Conservation (phyloP, 768 basidiomycete species). For the Mycena venus region DNA sequence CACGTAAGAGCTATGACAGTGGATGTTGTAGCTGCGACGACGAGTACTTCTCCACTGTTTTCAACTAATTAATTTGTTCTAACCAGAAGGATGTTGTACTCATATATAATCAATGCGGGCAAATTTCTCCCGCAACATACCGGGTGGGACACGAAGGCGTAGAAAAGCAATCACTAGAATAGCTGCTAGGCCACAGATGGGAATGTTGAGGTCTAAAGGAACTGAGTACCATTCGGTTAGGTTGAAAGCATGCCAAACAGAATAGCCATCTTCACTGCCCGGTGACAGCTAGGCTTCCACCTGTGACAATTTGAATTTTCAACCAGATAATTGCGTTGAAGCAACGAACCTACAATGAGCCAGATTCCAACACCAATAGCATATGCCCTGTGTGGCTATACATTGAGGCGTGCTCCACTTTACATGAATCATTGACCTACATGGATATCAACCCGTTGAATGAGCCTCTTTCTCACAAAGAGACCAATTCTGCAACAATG, state of each 20-base stretch:
- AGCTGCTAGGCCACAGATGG: background rate
- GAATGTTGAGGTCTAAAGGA: slow-evolving; percentile 13
- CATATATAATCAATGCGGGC: slow-evolving; percentile 59
- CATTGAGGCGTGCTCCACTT: background rate
- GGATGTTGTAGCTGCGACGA: slow-evolving; percentile 51
- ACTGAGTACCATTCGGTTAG: background rate
- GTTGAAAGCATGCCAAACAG: slow-evolving; percentile 33
- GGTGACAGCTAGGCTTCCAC: slow-evolving; percentile 44
- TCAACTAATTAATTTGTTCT: background rate
- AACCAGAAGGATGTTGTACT: slow-evolving; percentile 15
- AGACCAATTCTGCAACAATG: slow-evolving; percentile 60
- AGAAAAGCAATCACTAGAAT: slow-evolving; percentile 22
- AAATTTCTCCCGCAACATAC: slow-evolving; percentile 49
- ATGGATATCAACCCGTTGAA: slow-evolving; percentile 53
- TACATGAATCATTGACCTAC: slow-evolving; percentile 33
- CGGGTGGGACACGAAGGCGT: slow-evolving; percentile 48
- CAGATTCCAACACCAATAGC: slow-evolving; percentile 49
- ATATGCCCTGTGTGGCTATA: slow-evolving; percentile 43
- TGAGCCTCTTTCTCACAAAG: slow-evolving; percentile 58
- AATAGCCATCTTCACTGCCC: slow-evolving; percentile 58
- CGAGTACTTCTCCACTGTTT: slow-evolving; percentile 55
- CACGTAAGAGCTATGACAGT: slow-evolving; percentile 60
- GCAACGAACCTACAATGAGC: slow-evolving; percentile 51
- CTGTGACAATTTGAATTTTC: too few species aligned
- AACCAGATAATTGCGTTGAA: too few species aligned